Evolutionary conservation across 352 stramenopile species (phyloP), one percentile per base, ranked within the genome.

Genomic region (Thalassiosira mediterranea): DNA sequence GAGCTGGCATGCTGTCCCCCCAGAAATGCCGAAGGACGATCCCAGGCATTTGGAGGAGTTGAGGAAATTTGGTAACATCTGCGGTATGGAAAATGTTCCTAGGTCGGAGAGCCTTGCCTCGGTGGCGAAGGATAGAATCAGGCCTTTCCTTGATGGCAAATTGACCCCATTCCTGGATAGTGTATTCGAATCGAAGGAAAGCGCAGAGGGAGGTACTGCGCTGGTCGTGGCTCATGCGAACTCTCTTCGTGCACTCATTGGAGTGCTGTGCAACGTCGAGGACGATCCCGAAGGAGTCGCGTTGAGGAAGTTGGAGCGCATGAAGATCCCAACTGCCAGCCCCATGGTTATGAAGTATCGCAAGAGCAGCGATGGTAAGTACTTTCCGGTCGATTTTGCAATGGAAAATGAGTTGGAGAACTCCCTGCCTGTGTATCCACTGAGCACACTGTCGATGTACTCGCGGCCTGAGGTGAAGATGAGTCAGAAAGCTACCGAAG

Each of bases 311-410:
- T 97, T 99, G 74, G 97, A 93, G 76, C 90, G 88, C 1, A 91
- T 99, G 59, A 97, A 98, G 82, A 98, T 99, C 80, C 96, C 94
- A 19, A 98, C 96, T 13, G 96, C 95, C 32, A 94, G 96, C 47
- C 96, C 96, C 25, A 90, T 98, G 29, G 93, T 98, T 13, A 46
- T 88, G 15, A 56, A 49, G 48, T 88, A 78, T 60, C 58, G 59
- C 60, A 64, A 57, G 42, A 66, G 25, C 42, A 29, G 8, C 1
- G 31, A 56, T 4, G 58, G 40, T 32, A 47, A 26, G 13, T 67
- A 68, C 57, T 56, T 38, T 44, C 54, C 54, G n/a, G 66, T 67
- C 8, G 56, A 76, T 61, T 31, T 32, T 58, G 8, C n/a, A 49
- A 17, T 47, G 40, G 44, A 54, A 19, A 53, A 42, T 4, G 49